Evolutionary conservation across 2,329 filamentous ascomycete genomes (phyloP).

Genomic region (Trichoderma sp.): DNA sequence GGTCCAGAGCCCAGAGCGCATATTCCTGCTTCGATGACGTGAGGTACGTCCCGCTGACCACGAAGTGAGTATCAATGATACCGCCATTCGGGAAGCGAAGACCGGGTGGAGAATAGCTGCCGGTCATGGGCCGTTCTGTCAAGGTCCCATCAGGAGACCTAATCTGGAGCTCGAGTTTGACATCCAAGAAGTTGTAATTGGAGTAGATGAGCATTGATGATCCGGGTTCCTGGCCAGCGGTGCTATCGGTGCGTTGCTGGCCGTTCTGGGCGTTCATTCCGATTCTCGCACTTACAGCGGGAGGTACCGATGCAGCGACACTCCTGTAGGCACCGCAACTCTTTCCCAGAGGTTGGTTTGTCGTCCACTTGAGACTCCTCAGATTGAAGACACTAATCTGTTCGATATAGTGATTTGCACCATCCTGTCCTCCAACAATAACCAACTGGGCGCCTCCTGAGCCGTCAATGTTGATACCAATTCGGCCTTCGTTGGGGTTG

Average conservation of each 20-base stretch:
- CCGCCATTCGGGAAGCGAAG: conserved; percentile 94
- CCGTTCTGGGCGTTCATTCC: conserved; percentile 51
- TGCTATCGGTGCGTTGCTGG: conserved; percentile 42
- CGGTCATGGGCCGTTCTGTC: conserved; percentile 84
- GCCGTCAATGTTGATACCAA: conserved; percentile 87
- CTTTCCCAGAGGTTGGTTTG: conserved; percentile 79
- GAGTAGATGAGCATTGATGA: conserved; percentile 94
- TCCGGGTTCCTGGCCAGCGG: conserved; percentile 55
- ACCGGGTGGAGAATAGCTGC: conserved; percentile 82
- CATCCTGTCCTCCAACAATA: conserved; percentile 93
- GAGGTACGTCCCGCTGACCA: conserved; percentile 94
- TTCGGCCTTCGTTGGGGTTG: conserved; percentile 82
- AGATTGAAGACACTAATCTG: conserved; percentile 98
- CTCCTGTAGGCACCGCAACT: conserved; percentile 96
- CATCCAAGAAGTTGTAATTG: conserved; percentile 98
- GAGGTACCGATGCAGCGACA: conserved; percentile 81
- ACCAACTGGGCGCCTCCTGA: conserved; percentile 95
- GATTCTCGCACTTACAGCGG: conserved; percentile 62
- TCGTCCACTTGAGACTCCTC: conserved; percentile 91
- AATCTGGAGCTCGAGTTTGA: conserved; percentile 92
- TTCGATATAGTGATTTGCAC: conserved; percentile 97
- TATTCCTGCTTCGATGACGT: conserved; percentile 99
- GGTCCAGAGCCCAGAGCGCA: conserved; percentile 89
- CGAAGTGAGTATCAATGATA: conserved; percentile 92
- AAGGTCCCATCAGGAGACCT: conserved; percentile 79